Evolutionary conservation across 352 stramenopile genomes (phyloP).

Genomic region (Phytophthora pistaciae): DNA sequence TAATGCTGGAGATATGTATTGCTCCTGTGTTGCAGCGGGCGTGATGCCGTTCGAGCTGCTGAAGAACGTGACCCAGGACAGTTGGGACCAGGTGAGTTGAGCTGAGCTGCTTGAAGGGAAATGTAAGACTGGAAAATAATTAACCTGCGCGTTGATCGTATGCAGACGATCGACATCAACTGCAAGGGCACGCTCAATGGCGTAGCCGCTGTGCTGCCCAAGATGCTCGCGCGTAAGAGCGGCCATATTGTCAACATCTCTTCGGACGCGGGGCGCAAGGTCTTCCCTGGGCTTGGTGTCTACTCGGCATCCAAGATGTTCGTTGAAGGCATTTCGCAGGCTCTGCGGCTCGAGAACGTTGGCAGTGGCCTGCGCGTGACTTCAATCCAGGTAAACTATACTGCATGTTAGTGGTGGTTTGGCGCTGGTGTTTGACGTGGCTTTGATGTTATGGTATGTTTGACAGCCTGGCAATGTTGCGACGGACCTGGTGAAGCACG

Average conservation of each 20-base stretch:
- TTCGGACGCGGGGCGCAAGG: conserved; percentile 83
- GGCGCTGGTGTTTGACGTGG: conserved; percentile 7
- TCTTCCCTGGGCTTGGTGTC: conserved; percentile 86
- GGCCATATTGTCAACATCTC: conserved; percentile 91
- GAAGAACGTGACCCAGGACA: conserved; percentile 91
- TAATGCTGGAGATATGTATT: neutral
- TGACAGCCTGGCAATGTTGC: conserved; percentile 89
- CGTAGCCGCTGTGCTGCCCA: conserved; percentile 74
- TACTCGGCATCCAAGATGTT: conserved; percentile 95
- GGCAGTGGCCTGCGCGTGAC: conserved; percentile 90
- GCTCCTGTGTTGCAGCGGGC: conserved; percentile 52
- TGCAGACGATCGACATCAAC: conserved; percentile 92
- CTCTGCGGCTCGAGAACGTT: conserved; percentile 86
- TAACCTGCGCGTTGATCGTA: neutral
- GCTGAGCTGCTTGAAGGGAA: neutral
- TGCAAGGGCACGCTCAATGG: conserved; percentile 93
- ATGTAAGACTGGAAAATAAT: neutral
- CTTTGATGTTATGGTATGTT: neutral
- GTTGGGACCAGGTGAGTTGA: conserved; percentile 78
- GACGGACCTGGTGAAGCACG: conserved; percentile 91
- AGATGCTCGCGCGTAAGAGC: conserved; percentile 78
- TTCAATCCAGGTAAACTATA: conserved; percentile 64
- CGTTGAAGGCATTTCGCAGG: conserved; percentile 90
- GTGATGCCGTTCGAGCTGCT: conserved; percentile 95
- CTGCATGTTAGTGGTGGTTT: neutral